A percentile compares a stretch with the other conserved stretches of the same genome.
phyloP scores from a whole-genome alignment of 2,329 filamentous ascomycete species.

The Colletotrichum shisoi region DNA sequence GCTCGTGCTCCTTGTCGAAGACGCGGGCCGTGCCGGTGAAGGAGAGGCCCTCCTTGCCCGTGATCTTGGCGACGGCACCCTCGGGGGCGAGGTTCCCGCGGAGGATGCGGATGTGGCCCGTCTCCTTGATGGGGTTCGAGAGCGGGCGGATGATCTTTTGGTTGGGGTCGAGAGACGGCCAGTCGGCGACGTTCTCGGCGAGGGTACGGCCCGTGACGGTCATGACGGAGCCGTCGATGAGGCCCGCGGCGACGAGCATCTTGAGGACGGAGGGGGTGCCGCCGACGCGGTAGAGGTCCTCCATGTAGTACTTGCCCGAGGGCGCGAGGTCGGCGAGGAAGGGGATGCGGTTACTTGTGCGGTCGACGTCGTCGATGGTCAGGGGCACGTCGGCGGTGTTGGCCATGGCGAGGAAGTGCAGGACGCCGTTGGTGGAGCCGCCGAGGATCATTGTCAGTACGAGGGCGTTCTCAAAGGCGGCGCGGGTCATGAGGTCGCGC shows the following conservation, averaged over 20 bases:
- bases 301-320: slow-evolving; percentile 84
- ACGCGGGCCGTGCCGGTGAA: slow-evolving; percentile 84
- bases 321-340: slow-evolving; percentile 88
- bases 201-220: slow-evolving; percentile 88
- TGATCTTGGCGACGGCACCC: slow-evolving; percentile 94
- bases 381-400: slow-evolving; percentile 80
- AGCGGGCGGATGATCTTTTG: slow-evolving; percentile 86
- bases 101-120: slow-evolving; percentile 88
- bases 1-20: slow-evolving; percentile 83
- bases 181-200: slow-evolving; percentile 79
- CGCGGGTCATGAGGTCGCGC: slow-evolving; percentile 79
- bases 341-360: slow-evolving; percentile 81
- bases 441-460: slow-evolving; percentile 93
- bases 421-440: slow-evolving; percentile 85
- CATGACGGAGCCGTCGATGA: slow-evolving; percentile 78
- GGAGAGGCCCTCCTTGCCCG: slow-evolving; percentile 85
- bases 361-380: slow-evolving; percentile 82
- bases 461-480: slow-evolving; percentile 85
- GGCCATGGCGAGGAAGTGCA: slow-evolving; percentile 91
- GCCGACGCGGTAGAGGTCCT: slow-evolving; percentile 84
- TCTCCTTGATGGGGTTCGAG: slow-evolving; percentile 75
- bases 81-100: slow-evolving; percentile 86
- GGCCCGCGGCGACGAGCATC: slow-evolving; percentile 75
- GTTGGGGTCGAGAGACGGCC: slow-evolving; percentile 77
- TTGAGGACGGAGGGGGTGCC: slow-evolving; percentile 88